phyloP scores from a whole-genome alignment of 495 filamentous ascomycete species.

The Neurospora intermedia region DNA sequence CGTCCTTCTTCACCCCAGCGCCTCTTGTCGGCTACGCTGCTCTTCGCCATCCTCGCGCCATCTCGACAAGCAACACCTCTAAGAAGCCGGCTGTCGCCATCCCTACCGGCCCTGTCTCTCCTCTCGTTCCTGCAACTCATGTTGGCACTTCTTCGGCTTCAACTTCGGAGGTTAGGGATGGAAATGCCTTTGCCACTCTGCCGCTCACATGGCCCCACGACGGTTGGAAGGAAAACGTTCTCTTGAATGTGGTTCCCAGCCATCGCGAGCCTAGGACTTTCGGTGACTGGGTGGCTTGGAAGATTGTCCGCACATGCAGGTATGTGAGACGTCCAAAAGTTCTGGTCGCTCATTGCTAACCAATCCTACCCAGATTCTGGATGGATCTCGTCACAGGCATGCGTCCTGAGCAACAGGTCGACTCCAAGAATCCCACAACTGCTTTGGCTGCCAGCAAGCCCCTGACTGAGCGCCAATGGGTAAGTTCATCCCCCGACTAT shows the following conservation, averaged over 20 bases:
- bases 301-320: conserved; percentile 26
- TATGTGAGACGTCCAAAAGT: conserved; percentile 2
- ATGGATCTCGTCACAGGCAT: conserved; percentile 39
- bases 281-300: conserved; percentile 39
- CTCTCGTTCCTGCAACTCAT: not conserved
- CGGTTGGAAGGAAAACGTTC: conserved; percentile 40
- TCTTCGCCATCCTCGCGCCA: not conserved
- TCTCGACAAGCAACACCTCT: not conserved
- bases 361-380: conserved; percentile 22
- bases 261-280: conserved; percentile 27
- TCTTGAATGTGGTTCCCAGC: conserved; percentile 29
- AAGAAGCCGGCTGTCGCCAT: not conserved
- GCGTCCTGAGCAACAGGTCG: conserved; percentile 30
- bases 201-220: conserved; percentile 63
- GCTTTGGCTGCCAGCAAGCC: conserved; percentile 31
- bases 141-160: not conserved
- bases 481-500: conserved; percentile 4
- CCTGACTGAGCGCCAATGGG: conserved; percentile 38
- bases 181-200: not conserved
- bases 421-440: conserved; percentile 36
- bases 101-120: not conserved
- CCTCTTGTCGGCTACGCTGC: not conserved
- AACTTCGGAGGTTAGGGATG: not conserved
- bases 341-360: not conserved
- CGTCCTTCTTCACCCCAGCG: not conserved